Base-by-base conservation (phyloP, 2,329 filamentous ascomycete species). In the Nothophaeocryptopus gaeumannii region DNA sequence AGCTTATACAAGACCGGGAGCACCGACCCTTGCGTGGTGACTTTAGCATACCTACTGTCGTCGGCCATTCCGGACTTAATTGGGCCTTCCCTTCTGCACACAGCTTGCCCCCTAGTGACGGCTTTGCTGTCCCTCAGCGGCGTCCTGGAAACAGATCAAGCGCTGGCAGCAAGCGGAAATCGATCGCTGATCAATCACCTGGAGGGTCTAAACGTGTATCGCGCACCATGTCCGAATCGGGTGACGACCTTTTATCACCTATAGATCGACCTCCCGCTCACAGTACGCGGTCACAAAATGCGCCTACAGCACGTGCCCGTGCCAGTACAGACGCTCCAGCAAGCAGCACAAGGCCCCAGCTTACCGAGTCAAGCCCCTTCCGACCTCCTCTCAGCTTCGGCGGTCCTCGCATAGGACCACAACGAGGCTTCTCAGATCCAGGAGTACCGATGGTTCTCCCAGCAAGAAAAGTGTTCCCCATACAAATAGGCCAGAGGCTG, bases 391-490 rank as follows among this genome's bases (percentile, higher is more conserved):
- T 47, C 5, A 45, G 26, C 31, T 34, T 30, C 11, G 51, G 37
- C 5, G 45, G 45, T 7, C 31, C 39, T 12, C 45, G 39, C 32
- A 32, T 26, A 26, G 46, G 45, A 16, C 35, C 39, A 31, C 45
- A 38, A 46, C 55, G 51, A 37, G 42, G 52, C n/a, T 38, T 53
- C 45, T 48, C 53, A 12, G 58, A 59, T 47, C 46, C 57, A 12
- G 36, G 41, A n/a, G 40, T 43, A n/a, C 47, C 53, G 37, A 58
- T 62, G 39, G 76, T 83, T 45, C 74, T 88, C 13, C 85, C 85
- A 2, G 82, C 85, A 58, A 83, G 86, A 64, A 83, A 84, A 60
- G 84, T 86, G 3, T 88, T 87, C 61, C 79, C 84, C 0, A 85
- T 87, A 49, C 84, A 87, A 65, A 83, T 87, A 51, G 84, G 84